Conservation (phyloP, 1,284 basidiomycete species). For the Ganoderma lucidum region DNA sequence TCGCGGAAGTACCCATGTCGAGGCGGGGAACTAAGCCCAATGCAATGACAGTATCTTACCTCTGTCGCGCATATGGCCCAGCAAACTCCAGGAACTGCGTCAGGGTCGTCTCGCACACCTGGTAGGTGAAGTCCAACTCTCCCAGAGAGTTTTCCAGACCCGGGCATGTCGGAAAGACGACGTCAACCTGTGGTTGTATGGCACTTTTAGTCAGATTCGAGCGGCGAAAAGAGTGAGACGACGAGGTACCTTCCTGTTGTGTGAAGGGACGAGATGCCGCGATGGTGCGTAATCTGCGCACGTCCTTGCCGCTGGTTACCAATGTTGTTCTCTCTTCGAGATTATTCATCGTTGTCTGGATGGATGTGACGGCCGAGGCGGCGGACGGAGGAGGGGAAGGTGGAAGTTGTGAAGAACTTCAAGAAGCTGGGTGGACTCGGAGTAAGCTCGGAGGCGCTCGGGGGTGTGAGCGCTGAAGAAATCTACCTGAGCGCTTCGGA, state of each 20-base stretch:
- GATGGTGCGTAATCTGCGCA: slow-evolving; percentile 12
- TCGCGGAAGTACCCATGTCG: background rate
- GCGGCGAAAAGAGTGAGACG: background rate
- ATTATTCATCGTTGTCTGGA: background rate
- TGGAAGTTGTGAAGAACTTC: background rate
- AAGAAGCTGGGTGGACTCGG: background rate
- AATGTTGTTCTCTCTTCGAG: slow-evolving; percentile 6
- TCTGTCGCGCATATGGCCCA: slow-evolving; percentile 29
- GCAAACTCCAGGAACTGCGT: slow-evolving; percentile 50
- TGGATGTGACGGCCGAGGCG: background rate
- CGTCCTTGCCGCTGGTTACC: background rate
- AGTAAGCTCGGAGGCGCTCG: background rate
- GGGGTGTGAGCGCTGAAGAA: background rate
- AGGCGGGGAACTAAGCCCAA: background rate
- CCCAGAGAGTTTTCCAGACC: slow-evolving; percentile 47
- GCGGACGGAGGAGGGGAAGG: slow-evolving; percentile 3
- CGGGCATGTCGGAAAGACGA: slow-evolving; percentile 55
- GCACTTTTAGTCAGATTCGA: background rate
- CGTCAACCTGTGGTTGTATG: slow-evolving; percentile 55
- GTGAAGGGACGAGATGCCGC: slow-evolving; percentile 28
- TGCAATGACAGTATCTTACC: slow-evolving; percentile 17
- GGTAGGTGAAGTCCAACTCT: slow-evolving; percentile 51
- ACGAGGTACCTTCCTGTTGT: slow-evolving; percentile 26
- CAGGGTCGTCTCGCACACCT: slow-evolving; percentile 49
- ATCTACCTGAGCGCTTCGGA: too few species aligned